A percentile compares a stretch with the other conserved stretches of the same genome.
phyloP scores from a whole-genome alignment of 345 rosid genomes.

The Diplotaxis tenuifolia region DNA sequence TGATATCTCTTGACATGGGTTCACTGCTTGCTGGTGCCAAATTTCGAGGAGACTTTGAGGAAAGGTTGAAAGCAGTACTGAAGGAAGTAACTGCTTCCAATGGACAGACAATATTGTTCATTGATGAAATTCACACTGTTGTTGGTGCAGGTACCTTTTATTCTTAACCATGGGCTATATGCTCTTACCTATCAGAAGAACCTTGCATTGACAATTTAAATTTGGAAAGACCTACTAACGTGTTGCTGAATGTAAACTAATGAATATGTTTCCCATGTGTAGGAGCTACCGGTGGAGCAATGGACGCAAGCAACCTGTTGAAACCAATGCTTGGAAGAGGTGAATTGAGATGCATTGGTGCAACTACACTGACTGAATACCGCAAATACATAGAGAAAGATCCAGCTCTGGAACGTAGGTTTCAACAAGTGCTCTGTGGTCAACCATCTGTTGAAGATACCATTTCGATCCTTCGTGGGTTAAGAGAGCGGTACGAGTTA shows the following conservation, averaged over 20 bases:
- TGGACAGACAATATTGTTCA: conserved; percentile 81
- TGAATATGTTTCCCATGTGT: background rate
- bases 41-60: conserved; percentile 81
- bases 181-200: background rate
- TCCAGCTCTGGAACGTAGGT: conserved; percentile 87
- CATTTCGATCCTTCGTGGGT: conserved; percentile 83
- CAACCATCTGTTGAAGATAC: conserved; percentile 96
- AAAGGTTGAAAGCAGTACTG: conserved; percentile 81
- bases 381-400: conserved; percentile 91
- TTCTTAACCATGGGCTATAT: background rate
- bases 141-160: conserved; percentile 71
- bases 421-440: conserved; percentile 89
- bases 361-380: conserved; percentile 85
- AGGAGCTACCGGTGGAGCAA: conserved; percentile 79
- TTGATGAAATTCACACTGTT: conserved; percentile 92
- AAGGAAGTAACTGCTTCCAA: conserved; percentile 90
- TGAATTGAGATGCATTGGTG: conserved; percentile 89
- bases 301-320: conserved; percentile 95
- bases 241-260: background rate
- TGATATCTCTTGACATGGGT: conserved; percentile 88
- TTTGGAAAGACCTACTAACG: background rate
- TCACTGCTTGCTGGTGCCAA: conserved; percentile 90
- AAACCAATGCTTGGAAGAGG: conserved; percentile 96
- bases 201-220: background rate
- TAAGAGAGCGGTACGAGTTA: conserved; percentile 82